Base-by-base conservation (phyloP, 2,329 filamentous ascomycete genomes). In the Nemania serpens region DNA sequence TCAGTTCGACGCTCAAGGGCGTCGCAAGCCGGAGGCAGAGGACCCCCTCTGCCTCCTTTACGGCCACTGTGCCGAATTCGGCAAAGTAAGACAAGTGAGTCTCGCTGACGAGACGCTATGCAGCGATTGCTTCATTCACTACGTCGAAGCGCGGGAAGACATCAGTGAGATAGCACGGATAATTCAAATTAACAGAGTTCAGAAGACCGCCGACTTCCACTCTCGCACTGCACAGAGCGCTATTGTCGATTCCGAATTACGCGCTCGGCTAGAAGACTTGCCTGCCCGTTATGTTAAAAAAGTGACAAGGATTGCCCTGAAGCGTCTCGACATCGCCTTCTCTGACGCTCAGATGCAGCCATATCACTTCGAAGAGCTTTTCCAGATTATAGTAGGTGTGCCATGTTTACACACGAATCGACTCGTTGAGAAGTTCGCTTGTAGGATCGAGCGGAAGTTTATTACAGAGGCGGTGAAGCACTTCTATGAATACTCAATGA, bases 341-440 rank as follows among this genome's bases (percentile, higher is more conserved):
- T 3, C 33, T 1, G 47, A 56, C 12, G 25, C 4, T 2, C 20
- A 60, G 43, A 60, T 56, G 58, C 5, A 29, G 17, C 0, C 2
- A 1, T 13, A 43, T 34, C 51, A 59, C 12, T 59, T 55, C 6
- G 58, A 15, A 5, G 58, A 59, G 17, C 46, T 59, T 13, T 33
- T 60, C 3, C 47, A 56, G 18, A 48, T 60, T 17, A 7, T 47
- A 2, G 36, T 47, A 9, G 41, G 46, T 5, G 22, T 60, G 4
- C 58, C 46, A 1, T 51, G 47, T 3, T 9, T 59, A 15, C 13
- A 52, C 33, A 60, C 51, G 41, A 41, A n/a, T 7, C 33, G 11
- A 6, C 52, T 60, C 7, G 41, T 52, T 9, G 18, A 25, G 20
- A 60, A 52, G 22, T 60, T 60, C 12, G 52, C 58, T 2, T 9